Evolutionary conservation across 352 stramenopile species (phyloP), one percentile per base, ranked within the genome.

Genomic region (Halophytophthora polymorphica): DNA sequence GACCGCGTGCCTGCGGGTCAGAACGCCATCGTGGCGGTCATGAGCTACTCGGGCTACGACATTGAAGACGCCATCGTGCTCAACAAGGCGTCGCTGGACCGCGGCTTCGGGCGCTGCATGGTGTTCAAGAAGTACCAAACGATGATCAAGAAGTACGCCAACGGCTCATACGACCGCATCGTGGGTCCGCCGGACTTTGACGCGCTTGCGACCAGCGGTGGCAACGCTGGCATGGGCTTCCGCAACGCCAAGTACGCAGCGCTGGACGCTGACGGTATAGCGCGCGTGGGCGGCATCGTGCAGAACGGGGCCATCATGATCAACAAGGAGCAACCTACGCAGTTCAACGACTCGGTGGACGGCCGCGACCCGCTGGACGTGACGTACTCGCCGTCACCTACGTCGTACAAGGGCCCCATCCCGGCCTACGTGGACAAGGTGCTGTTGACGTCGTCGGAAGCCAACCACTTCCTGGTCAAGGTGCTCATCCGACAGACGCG

Each of bases 51-150:
- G 35, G 98, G 98, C 28, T 99, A 99, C 69, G 97, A 99, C 87
- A 99, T 99, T 64, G 98, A 99, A 87, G 98, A 99, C 88, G 97
- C 98, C 25, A 96, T 99, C 43, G 95, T 99, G 37, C 77, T 99
- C 5, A 99, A 99, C 85, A 99, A 99, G 66, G 92, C 88, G 7
- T 96, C 81, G 15, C 54, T 98, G 22, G 95, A 98, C 73, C 85
- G 98, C 40, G 98, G 97, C n/a, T 99, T 99, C 67, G 96, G 96
- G 18, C 87, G 97, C 50, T 99, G 97, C 59, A 98, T 99, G 85
- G 96, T 99, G 18, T 88, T 99, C 40, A 97, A 97, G 66, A 99
- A 99, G 76, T 95, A 98, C 64, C 91, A 98, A 72, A 98, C 93
- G 28, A 98, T 96, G 74, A 89, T 99, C 57, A 93, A 97, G 51